Evolutionary conservation across 345 rosid species (phyloP), one percentile per base, ranked within the genome.

Genomic region (Passiflora organensis): DNA sequence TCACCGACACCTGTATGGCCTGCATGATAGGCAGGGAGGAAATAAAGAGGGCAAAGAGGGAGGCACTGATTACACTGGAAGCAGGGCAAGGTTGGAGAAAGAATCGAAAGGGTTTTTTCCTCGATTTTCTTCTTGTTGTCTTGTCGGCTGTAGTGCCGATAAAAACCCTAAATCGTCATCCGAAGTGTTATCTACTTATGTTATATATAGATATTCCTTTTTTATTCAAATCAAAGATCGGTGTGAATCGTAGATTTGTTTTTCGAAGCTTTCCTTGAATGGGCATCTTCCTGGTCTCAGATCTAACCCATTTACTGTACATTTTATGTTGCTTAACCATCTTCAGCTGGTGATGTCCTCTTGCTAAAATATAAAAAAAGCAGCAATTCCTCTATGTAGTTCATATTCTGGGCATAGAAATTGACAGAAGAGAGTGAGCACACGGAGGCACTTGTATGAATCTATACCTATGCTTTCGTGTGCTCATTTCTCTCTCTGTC

Each of bases 351-450:
- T 28, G 34, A 18, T 41, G 43, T 15, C 21, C 8, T 21, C 38
- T 53, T 3, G 48, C 17, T 56, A 28, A 13, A 17, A 1, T 49
- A 14, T 49, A 28, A 50, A 16, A 50, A 10, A 10, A 13, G 11
- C 24, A 49, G 57, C 71, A 43, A 66, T 51, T 28, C 34, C 13
- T 18, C 32, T 11, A 6, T 6, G 4, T 6, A 10, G n/a, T 50
- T 50, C 11, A 2, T 25, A 28, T 34, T 55, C 56, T 55, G 80
- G 73, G 69, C 43, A 67, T 74, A 70, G 85, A 86, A 86, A 71
- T 77, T 89, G 97, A 89, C 97, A 89, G 97, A 89, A 89, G 97
- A 89, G 97, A 89, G 97, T 86, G 97, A 86, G 97, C 97, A 89
- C 95, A 77, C 89, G 84, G 83, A 73, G 78, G 83, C 78, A 74